Percentiles rank a stretch among this genome's conserved stretches.
Conservation (phyloP, 2,329 filamentous ascomycete species). For the Clarireedia homoeocarpa region DNA sequence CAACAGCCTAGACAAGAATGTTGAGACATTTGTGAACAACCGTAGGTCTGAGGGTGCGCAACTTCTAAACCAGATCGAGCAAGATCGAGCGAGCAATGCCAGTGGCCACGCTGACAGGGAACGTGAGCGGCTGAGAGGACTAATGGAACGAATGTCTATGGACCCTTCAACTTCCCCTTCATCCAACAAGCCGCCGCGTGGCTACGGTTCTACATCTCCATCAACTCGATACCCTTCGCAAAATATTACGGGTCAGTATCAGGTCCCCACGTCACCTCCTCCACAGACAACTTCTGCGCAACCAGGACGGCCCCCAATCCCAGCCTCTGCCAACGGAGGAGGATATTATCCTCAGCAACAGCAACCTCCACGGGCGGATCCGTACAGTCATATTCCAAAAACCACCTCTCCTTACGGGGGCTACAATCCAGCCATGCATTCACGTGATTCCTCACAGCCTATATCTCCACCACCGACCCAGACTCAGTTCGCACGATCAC, state of each 20-base stretch:
- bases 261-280: constrained; percentile 46
- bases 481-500: constrained; percentile 38
- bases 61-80: constrained; percentile 69
- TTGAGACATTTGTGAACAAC: constrained; percentile 95
- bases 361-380: constrained; percentile 2
- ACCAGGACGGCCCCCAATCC: constrained; percentile 37
- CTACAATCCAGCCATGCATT: constrained; percentile 34
- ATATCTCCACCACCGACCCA: constrained; percentile 41
- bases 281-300: constrained; percentile 28
- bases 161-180: constrained; percentile 47
- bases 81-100: constrained; percentile 25
- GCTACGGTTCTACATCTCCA: constrained; percentile 31
- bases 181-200: constrained; percentile 30
- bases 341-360: constrained; percentile 23
- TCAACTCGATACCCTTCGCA: constrained; percentile 43
- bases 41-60: constrained; percentile 84
- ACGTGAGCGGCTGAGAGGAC: constrained; percentile 71
- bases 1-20: constrained; percentile 87
- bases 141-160: constrained; percentile 96
- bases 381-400: constrained; percentile 31
- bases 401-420: constrained; percentile 37
- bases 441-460: constrained; percentile 25
- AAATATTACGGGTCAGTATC: constrained; percentile 50
- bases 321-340: constrained; percentile 32
- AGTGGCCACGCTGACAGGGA: constrained; percentile 59